Percentiles rank a stretch among this genome's conserved stretches.
These are phyloP conservation scores for Heterobasidion irregulare DNA, from an alignment of 1,284 basidiomycete species.

Conservation along the genomic window DNA sequence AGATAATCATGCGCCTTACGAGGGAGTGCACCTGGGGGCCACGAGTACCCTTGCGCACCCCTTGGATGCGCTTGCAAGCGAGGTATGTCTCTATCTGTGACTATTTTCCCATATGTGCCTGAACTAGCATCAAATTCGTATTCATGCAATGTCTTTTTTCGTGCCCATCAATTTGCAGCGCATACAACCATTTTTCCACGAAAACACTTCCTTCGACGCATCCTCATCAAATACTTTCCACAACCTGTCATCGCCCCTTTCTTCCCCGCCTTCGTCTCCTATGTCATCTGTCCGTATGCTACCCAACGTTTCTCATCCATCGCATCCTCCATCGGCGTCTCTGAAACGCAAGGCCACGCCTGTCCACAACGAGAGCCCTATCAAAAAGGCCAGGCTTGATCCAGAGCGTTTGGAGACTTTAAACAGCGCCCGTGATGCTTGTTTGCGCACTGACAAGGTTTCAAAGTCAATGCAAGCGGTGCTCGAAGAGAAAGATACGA, in stretches of 20 bases:
- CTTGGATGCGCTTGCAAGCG: not conserved
- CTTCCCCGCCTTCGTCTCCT: not conserved
- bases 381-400: not conserved
- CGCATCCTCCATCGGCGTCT: not conserved
- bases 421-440: no score
- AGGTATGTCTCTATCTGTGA: not conserved
- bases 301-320: not conserved
- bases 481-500: no score
- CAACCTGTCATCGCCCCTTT: not conserved
- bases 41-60: not conserved
- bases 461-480: no score
- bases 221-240: not conserved
- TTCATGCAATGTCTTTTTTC: not conserved
- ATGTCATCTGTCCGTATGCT: not conserved
- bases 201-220: not conserved
- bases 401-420: not conserved
- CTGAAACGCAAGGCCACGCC: not conserved
- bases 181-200: not conserved
- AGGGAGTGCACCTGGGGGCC: not conserved
- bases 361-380: not conserved
- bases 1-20: not conserved
- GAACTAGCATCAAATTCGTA: not conserved
- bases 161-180: not conserved
- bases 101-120: not conserved
- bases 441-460: no score